Evolutionary conservation across 768 basidiomycete genomes (phyloP).

Genomic region (Tephrocybe sp.): DNA sequence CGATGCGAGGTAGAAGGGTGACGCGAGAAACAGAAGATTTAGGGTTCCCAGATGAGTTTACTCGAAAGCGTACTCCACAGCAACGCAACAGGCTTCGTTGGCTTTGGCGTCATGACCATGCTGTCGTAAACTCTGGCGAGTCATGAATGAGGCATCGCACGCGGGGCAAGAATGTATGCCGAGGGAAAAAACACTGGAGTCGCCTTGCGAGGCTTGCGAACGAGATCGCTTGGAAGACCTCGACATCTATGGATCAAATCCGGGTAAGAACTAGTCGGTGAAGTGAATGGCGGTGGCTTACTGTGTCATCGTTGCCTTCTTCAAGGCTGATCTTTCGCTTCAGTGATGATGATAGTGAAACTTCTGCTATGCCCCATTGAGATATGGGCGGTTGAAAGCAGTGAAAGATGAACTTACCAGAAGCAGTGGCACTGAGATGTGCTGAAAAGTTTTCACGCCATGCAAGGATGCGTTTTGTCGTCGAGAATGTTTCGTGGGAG

Average conservation of each 20-base stretch:
- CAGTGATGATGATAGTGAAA: constrained; percentile 34
- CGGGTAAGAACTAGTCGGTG: constrained; percentile 9
- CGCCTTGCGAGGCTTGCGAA: constrained; percentile 32
- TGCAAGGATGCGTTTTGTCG: constrained; percentile 66
- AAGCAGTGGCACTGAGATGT: constrained; percentile 36
- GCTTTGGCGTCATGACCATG: constrained; percentile 55
- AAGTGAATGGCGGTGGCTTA: constrained; percentile 22
- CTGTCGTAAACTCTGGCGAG: constrained; percentile 55
- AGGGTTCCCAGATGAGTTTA: constrained; percentile 7
- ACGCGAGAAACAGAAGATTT: constrained; percentile 6
- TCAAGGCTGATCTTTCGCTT: constrained; percentile 54
- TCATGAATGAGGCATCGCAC: constrained; percentile 67
- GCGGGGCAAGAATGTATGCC: constrained; percentile 69
- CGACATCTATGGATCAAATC: constrained; percentile 37
- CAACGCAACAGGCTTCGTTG: constrained; percentile 72
- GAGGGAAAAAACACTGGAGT: constrained; percentile 37
- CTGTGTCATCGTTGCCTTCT: constrained; percentile 38
- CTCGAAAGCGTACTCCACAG: constrained; percentile 77
- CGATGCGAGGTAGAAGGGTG: constrained; percentile 5
- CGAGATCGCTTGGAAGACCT: constrained; percentile 61
- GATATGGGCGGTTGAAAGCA: constrained; percentile 2
- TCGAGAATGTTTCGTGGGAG: constrained; percentile 46
- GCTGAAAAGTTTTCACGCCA: constrained; percentile 66
- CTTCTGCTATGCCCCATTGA: constrained; percentile 16
- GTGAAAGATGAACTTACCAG: constrained; percentile 33